Base-by-base conservation (phyloP, 2,329 filamentous ascomycete species). In the Scolecobasidium constrictum region DNA sequence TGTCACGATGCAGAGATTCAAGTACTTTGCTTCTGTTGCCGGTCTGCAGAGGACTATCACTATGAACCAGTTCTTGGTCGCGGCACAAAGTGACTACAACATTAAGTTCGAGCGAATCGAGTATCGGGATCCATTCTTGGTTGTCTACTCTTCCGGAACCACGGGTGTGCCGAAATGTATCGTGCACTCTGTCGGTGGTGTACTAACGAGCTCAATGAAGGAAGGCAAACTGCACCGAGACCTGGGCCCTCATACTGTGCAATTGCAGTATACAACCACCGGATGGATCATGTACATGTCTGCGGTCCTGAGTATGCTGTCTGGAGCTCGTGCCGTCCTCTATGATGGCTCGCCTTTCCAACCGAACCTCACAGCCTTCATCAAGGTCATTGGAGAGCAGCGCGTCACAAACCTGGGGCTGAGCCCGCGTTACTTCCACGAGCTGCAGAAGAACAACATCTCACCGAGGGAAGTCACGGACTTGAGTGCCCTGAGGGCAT, bases 251-350 rank as follows among this genome's bases (percentile, higher is more conserved):
- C 56, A 64, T 1, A 68, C 57, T 13, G 65, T 69, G 0, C 55
- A 62, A 6, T 49, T 80, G 23, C 77, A 81, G 53, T 80, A 76
- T 52, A 81, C 71, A 0, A 74, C 71, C 4, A 86, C 82, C 0
- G 82, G 83, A 0, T 93, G 86, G 86, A 92, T 94, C 61, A 93
- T 94, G 86, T 92, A 90, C 56, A 65, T 87, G 6, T 63, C 68
- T 3, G 73, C 71, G 28, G 66, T 85, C 0, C 66, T 69, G 16
- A 65, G 69, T 3, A 65, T 90, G 5, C 52, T 81, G 1, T 62
- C 69, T 31, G 83, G 84, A 5, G 68, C 69, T 0, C 69, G 75
- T 4, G 66, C 73, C 1, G 60, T 93, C 2, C 65, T 90, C n/a
- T 93, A 93, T 56, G 86, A 93, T 55, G 86, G 86, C 3, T 86